These are phyloP conservation scores for Penicillium cosmopolitanum DNA, from an alignment of 495 filamentous ascomycete genomes.

Conservation along the genomic window DNA sequence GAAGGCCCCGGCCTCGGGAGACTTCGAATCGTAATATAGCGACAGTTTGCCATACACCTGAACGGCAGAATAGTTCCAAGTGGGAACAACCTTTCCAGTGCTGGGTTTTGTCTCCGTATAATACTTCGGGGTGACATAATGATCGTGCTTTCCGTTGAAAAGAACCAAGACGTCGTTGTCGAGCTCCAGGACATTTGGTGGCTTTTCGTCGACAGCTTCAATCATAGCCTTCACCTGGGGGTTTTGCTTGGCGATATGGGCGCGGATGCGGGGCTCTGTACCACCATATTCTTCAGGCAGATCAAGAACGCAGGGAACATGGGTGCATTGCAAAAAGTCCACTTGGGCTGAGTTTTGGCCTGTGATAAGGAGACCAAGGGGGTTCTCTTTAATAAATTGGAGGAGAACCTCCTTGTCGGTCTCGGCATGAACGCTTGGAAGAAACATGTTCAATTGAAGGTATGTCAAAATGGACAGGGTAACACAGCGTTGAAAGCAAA, in stretches of 20 bases:
- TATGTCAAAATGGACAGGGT: background rate
- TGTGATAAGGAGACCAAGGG: constrained; percentile 59
- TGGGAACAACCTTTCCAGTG: constrained; percentile 57
- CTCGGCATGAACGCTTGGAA: constrained; percentile 52
- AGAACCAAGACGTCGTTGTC: constrained; percentile 39
- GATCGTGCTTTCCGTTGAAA: constrained; percentile 48
- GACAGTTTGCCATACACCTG: constrained; percentile 49
- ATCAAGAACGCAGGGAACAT: constrained; percentile 62
- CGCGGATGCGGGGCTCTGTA: constrained; percentile 44
- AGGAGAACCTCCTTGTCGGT: constrained; percentile 40
- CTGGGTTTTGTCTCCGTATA: constrained; percentile 56
- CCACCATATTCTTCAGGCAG: constrained; percentile 28
- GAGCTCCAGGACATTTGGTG: constrained; percentile 13
- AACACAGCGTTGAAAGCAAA: background rate
- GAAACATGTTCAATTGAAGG: constrained; percentile 45
- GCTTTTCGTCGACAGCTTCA: constrained; percentile 28
- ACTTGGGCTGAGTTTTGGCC: constrained; percentile 48
- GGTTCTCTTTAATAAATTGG: constrained; percentile 54
- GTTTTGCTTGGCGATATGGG: constrained; percentile 58
- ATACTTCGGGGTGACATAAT: constrained; percentile 58
- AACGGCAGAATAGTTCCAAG: constrained; percentile 57
- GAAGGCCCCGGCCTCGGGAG: constrained; percentile 36
- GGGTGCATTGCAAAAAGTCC: constrained; percentile 54
- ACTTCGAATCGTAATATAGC: constrained; percentile 42
- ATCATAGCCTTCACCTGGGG: constrained; percentile 58